Evolutionary conservation across 2,329 filamentous ascomycete genomes (phyloP).

Genomic region (Didymella glomerata): DNA sequence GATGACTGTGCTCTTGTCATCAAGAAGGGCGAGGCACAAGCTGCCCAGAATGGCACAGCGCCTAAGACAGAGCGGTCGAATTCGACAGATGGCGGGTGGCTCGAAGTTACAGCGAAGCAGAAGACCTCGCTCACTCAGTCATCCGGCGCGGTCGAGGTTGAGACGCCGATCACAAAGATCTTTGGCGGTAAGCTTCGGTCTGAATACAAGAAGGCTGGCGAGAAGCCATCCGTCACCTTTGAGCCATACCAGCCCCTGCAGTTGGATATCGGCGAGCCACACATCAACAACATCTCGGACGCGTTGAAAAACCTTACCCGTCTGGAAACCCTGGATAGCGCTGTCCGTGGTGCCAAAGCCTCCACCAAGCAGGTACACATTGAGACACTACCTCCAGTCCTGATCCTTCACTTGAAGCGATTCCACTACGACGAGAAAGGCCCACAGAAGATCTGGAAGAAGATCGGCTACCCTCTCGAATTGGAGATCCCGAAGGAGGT

Average conservation of each 20-base stretch:
- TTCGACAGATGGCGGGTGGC: constrained; percentile 75
- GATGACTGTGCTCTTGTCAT: constrained; percentile 88
- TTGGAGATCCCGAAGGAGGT: constrained; percentile 92
- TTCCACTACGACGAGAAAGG: constrained; percentile 94
- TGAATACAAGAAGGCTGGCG: constrained; percentile 83
- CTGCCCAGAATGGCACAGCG: constrained; percentile 48
- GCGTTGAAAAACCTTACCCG: constrained; percentile 85
- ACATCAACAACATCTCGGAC: constrained; percentile 90
- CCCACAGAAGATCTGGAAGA: constrained; percentile 98
- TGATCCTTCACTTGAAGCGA: constrained; percentile 94
- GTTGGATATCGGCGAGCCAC: constrained; percentile 86
- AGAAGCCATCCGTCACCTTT: constrained; percentile 88
- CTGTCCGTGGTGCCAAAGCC: constrained; percentile 76
- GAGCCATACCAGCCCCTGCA: constrained; percentile 95
- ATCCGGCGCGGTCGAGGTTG: constrained; percentile 74
- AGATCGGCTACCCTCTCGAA: constrained; percentile 92
- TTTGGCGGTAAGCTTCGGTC: constrained; percentile 92
- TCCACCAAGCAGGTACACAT: constrained; percentile 96
- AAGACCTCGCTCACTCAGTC: constrained; percentile 85
- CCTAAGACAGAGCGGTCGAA: constrained; percentile 56
- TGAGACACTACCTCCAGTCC: constrained; percentile 85
- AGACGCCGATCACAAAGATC: constrained; percentile 90
- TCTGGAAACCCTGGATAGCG: constrained; percentile 83
- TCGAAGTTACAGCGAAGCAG: constrained; percentile 93
- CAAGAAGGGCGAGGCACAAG: constrained; percentile 57